Conservation (phyloP, 1,284 basidiomycete genomes). For the Clitocybe nebularis region DNA sequence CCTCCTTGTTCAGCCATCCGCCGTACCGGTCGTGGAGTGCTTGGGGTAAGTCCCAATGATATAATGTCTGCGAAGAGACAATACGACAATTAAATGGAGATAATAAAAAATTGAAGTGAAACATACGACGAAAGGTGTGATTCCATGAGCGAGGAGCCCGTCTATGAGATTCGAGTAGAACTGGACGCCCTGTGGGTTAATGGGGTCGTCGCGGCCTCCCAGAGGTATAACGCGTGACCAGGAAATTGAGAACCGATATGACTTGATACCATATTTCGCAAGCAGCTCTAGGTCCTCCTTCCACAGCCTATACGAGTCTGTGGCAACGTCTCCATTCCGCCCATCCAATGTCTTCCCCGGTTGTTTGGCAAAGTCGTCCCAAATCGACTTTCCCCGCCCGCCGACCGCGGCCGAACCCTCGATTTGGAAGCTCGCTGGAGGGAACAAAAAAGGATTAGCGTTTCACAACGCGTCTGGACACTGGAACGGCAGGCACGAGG, state of each 20-base stretch:
- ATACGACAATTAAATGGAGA: constrained; percentile 1
- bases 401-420: constrained; percentile 60
- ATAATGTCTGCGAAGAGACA: constrained; percentile 51
- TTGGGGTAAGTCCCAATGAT: constrained; percentile 80
- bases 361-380: constrained; percentile 68
- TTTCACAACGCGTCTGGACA: background rate
- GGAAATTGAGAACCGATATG: constrained; percentile 68
- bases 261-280: constrained; percentile 53
- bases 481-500: background rate
- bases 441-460: constrained; percentile 7
- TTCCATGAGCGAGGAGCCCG: constrained; percentile 57
- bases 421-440: constrained; percentile 61
- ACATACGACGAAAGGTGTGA: constrained; percentile 69
- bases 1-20: constrained; percentile 70
- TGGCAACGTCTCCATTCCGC: constrained; percentile 64
- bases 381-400: constrained; percentile 67
- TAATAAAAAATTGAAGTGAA: constrained; percentile 1
- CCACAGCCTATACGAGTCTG: constrained; percentile 69
- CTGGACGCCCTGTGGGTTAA: constrained; percentile 67
- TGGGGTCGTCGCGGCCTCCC: constrained; percentile 69
- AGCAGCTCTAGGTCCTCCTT: constrained; percentile 68
- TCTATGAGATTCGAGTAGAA: constrained; percentile 72
- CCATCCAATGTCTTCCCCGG: constrained; percentile 74
- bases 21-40: constrained; percentile 68
- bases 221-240: constrained; percentile 78